phyloP scores from a whole-genome alignment of 2,329 filamentous ascomycete genomes.

The Claviceps citrina region DNA sequence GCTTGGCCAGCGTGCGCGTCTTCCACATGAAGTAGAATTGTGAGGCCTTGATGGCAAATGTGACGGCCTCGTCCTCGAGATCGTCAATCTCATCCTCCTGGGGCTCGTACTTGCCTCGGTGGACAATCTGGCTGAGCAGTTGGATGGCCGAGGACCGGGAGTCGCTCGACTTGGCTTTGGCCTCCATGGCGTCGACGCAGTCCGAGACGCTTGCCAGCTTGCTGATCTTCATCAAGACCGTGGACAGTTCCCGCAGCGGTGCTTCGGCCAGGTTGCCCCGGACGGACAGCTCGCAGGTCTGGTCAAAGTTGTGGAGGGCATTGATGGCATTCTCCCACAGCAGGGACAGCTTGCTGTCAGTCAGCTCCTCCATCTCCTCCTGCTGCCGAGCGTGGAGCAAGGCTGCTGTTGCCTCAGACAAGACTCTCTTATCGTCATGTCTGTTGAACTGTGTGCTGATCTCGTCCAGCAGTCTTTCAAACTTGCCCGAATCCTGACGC shows the following conservation, averaged over 20 bases:
- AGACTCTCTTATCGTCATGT: conserved; percentile 74
- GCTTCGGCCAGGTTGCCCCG: conserved; percentile 53
- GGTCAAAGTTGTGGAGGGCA: conserved; percentile 54
- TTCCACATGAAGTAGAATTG: conserved; percentile 97
- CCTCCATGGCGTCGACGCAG: conserved; percentile 60
- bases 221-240: conserved; percentile 62
- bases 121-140: conserved; percentile 55
- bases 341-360: conserved; percentile 62
- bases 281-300: conserved; percentile 53
- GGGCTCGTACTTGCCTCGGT: conserved; percentile 56
- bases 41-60: conserved; percentile 58
- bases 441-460: conserved; percentile 86
- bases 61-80: conserved; percentile 64
- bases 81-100: conserved; percentile 56
- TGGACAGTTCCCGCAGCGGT: conserved; percentile 54
- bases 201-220: conserved; percentile 69
- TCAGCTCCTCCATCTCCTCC: conserved; percentile 75
- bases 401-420: conserved; percentile 69
- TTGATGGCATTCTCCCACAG: conserved; percentile 77
- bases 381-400: conserved; percentile 74
- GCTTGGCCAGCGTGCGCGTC: conserved; percentile 41
- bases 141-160: conserved; percentile 42
- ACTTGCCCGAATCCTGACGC: conserved; percentile 69
- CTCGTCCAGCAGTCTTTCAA: conserved; percentile 70
- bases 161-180: conserved; percentile 32